Percentiles rank a stretch among this genome's conserved stretches.
Evolutionary conservation across 2,329 filamentous ascomycete genomes (phyloP).

Genomic region (Dendrostoma leiphaemia): DNA sequence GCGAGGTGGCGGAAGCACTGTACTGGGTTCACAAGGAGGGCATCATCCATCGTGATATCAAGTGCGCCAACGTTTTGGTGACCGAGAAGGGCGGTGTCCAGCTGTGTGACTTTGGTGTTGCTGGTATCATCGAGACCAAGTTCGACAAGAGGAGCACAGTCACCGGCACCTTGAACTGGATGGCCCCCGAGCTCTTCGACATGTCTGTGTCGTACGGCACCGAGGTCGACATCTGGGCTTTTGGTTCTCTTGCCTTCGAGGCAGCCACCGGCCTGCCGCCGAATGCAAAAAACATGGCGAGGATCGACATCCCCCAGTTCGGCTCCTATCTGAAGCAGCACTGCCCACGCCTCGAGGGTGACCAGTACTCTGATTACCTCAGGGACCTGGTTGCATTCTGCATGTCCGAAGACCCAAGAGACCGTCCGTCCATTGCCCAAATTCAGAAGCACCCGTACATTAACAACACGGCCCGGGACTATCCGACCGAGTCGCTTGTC

Average conservation of each 20-base stretch:
- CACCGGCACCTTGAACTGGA: slow-evolving; percentile 81
- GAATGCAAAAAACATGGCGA: slow-evolving; percentile 53
- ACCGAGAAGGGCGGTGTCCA: slow-evolving; percentile 75
- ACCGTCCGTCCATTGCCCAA: slow-evolving; percentile 66
- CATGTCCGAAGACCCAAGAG: slow-evolving; percentile 64
- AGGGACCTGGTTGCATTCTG: slow-evolving; percentile 72
- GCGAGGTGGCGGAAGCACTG: slow-evolving; percentile 65
- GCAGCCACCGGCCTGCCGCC: slow-evolving; percentile 77
- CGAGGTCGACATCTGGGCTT: slow-evolving; percentile 81
- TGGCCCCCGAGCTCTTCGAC: slow-evolving; percentile 77
- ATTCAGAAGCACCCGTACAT: slow-evolving; percentile 71
- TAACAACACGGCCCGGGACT: slow-evolving; percentile 56
- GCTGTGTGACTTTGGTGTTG: slow-evolving; percentile 82
- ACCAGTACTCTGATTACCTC: slow-evolving; percentile 66
- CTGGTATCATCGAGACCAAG: slow-evolving; percentile 72
- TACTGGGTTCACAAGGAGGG: slow-evolving; percentile 67
- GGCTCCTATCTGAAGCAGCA: slow-evolving; percentile 58
- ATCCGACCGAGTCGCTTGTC: slow-evolving; percentile 63
- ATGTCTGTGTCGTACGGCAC: slow-evolving; percentile 64
- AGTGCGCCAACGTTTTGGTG: slow-evolving; percentile 77
- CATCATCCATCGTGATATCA: slow-evolving; percentile 71
- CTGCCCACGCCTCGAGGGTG: slow-evolving; percentile 68
- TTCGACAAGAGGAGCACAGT: slow-evolving; percentile 77
- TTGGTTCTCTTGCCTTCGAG: slow-evolving; percentile 77
- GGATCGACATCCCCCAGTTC: slow-evolving; percentile 47